phyloP scores from a whole-genome alignment of 345 rosid genomes.

The Aquilaria yunnanensis region DNA sequence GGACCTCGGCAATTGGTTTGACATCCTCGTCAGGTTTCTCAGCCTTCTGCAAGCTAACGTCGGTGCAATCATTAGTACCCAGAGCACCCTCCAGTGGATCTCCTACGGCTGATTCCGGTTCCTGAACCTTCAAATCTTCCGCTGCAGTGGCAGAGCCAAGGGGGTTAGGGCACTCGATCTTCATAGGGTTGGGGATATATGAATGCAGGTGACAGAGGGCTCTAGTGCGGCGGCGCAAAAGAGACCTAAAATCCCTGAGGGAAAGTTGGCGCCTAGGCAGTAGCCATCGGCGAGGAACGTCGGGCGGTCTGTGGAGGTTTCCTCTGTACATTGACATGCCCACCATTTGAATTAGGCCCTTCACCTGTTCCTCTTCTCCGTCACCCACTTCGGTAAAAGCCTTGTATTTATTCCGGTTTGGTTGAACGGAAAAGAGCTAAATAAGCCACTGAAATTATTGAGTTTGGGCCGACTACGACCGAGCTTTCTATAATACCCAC shows the following conservation, averaged over 20 bases:
- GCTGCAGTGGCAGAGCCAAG: slow-evolving; percentile 14
- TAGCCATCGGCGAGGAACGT: slow-evolving; percentile 70
- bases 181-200: slow-evolving; percentile 15
- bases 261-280: slow-evolving; percentile 61
- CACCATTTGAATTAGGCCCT: slow-evolving; percentile 40
- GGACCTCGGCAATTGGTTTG: slow-evolving; percentile 29
- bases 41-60: slow-evolving; percentile 17
- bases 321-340: slow-evolving; percentile 91
- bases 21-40: slow-evolving; percentile 21
- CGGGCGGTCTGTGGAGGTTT: slow-evolving; percentile 78
- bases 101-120: slow-evolving; percentile 3
- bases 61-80: slow-evolving; percentile 6
- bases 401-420: too few relatives aligned
- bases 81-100: slow-evolving; percentile 8
- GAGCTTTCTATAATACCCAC: too few relatives aligned
- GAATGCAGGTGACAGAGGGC: slow-evolving; percentile 52
- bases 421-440: too few relatives aligned
- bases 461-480: too few relatives aligned
- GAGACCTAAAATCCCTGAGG: slow-evolving; percentile 56
- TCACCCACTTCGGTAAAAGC: too few relatives aligned
- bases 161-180: slow-evolving; percentile 7
- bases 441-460: too few relatives aligned
- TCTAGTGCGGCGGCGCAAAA: slow-evolving; percentile 52
- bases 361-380: too few relatives aligned
- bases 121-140: slow-evolving; percentile 14